A percentile compares a stretch with the other conserved stretches of the same genome.
phyloP scores from a whole-genome alignment of 164 flowering plant genomes.

The Berberis thunbergii region DNA sequence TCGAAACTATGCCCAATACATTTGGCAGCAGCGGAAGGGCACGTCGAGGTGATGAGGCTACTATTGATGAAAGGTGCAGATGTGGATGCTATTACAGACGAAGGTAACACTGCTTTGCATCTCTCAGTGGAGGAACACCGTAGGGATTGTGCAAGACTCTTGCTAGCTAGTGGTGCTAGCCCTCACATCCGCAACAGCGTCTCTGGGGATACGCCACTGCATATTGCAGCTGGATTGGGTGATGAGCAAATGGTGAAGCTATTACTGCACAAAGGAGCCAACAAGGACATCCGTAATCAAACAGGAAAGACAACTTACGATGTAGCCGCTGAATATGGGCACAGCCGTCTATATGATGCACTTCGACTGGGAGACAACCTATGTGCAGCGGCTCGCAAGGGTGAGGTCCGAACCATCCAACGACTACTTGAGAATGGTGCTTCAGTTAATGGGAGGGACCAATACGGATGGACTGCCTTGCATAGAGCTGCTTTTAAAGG shows the following conservation, averaged over 20 bases:
- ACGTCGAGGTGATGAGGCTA: slow-evolving; percentile 47
- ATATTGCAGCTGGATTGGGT: slow-evolving; percentile 44
- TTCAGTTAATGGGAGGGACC: slow-evolving; percentile 52
- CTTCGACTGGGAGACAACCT: slow-evolving; percentile 53
- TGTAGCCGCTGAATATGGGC: slow-evolving; percentile 51
- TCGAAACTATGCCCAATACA: slow-evolving; percentile 50
- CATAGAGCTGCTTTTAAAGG: slow-evolving; percentile 71
- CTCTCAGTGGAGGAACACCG: slow-evolving; percentile 48
- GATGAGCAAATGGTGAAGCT: slow-evolving; percentile 61
- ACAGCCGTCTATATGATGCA: slow-evolving; percentile 39
- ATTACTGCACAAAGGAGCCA: slow-evolving; percentile 54
- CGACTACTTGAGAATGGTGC: slow-evolving; percentile 51
- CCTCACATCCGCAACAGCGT: slow-evolving; percentile 21
- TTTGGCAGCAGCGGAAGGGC: slow-evolving; percentile 47
- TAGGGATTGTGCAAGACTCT: slow-evolving; percentile 44
- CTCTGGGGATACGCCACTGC: slow-evolving; percentile 52
- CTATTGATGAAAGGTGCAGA: slow-evolving; percentile 51
- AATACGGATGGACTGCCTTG: slow-evolving; percentile 64
- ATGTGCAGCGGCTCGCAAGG: slow-evolving; percentile 49
- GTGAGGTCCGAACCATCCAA: slow-evolving; percentile 42
- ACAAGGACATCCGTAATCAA: slow-evolving; percentile 47
- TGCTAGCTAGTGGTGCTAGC: slow-evolving; percentile 40
- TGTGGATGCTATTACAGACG: slow-evolving; percentile 33
- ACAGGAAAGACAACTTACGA: slow-evolving; percentile 56
- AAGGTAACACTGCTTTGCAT: slow-evolving; percentile 58